Percentiles rank a stretch among this genome's conserved stretches.
Conservation (phyloP, 2,329 filamentous ascomycete species). For the Dactylonectria estremocensis region DNA sequence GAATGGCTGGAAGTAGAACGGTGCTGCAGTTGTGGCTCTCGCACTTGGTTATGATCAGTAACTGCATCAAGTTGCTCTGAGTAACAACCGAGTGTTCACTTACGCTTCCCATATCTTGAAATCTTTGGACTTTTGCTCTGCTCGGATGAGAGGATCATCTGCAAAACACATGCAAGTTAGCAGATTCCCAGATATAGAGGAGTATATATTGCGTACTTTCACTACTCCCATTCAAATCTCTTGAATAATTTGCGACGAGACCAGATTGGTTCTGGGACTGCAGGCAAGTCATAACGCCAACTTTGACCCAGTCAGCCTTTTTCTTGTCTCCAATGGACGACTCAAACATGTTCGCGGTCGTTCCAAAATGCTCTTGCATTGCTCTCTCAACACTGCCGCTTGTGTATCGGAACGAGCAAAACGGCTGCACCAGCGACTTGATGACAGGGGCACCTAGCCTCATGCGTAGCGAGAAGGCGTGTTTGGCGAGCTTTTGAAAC, state of each 20-base stretch:
- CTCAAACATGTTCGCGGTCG: slow-evolving; percentile 11
- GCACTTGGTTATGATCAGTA: slow-evolving; percentile 19
- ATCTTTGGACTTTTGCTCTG: slow-evolving; percentile 14
- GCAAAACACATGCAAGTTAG: not conserved
- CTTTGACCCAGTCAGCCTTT: slow-evolving; percentile 23
- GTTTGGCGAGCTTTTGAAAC: slow-evolving; percentile 7
- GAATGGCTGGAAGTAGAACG: slow-evolving; percentile 25
- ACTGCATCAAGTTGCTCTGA: fast-evolving
- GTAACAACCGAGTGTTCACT: not conserved
- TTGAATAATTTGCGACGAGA: slow-evolving; percentile 32
- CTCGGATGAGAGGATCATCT: slow-evolving; percentile 26
- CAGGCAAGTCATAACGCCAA: slow-evolving; percentile 27
- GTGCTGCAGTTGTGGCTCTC: slow-evolving; percentile 30
- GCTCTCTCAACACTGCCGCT: slow-evolving; percentile 20
- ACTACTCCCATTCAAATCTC: slow-evolving; percentile 10
- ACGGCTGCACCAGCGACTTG: slow-evolving; percentile 24
- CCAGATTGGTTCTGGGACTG: not conserved
- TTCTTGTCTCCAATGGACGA: not conserved
- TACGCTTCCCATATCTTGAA: slow-evolving; percentile 36
- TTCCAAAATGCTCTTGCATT: slow-evolving; percentile 1
- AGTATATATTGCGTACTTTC: slow-evolving; percentile 8
- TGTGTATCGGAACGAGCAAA: slow-evolving; percentile 24
- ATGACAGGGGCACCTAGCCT: slow-evolving; percentile 2
- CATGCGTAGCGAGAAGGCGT: slow-evolving; percentile 15
- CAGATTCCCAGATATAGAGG: not conserved